Base-by-base conservation (phyloP, 208 protist genomes). In the Tetramitus jugosus region DNA sequence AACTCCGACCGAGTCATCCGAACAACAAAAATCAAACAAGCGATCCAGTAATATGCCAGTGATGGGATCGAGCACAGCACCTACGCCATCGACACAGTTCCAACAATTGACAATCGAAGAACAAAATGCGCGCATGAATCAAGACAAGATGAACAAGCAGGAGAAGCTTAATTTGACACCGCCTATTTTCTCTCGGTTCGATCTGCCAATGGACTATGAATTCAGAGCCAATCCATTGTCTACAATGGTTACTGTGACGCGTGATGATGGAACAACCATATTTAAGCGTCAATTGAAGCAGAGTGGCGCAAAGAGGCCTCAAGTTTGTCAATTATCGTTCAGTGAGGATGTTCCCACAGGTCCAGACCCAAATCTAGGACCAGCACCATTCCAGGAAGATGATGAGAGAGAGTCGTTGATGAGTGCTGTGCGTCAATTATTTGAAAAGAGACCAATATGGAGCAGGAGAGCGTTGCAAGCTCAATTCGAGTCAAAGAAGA, bases 131-230 rank as follows among this genome's bases (percentile, higher is more conserved):
- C 35, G 7, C 13, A 29, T 31, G 43, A 69, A 26, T 62, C 56
- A 62, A 6, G 20, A 62, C 29, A 33, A 62, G 29, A 7, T 29
- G 6, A 4, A 42, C 0, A 71, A n/a, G n/a, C n/a, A 49, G 3
- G 37, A 8, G 26, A 71, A 26, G n/a, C 17, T 71, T 49, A 29
- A 71, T 71, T 49, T 71, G 35, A 35, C 65, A 40, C 65, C 65
- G 1, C 65, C 40, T 49, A 71, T 71, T 4, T 71, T 71, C 26
- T 71, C 39, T 4, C 14, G 65, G 20, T 71, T 49, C 17, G 65
- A 71, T 37, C n/a, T 42, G 17, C 65, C 65, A 33, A 42, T 49
- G 40, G 65, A 71, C 17, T 71, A 71, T 71, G 35, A 17, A 0
- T 71, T 71, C 20, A 42, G 35, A 35, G n/a, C 26, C 31, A 71